Base-by-base conservation (phyloP, 805 yeast species). In the Pichia insulana region DNA sequence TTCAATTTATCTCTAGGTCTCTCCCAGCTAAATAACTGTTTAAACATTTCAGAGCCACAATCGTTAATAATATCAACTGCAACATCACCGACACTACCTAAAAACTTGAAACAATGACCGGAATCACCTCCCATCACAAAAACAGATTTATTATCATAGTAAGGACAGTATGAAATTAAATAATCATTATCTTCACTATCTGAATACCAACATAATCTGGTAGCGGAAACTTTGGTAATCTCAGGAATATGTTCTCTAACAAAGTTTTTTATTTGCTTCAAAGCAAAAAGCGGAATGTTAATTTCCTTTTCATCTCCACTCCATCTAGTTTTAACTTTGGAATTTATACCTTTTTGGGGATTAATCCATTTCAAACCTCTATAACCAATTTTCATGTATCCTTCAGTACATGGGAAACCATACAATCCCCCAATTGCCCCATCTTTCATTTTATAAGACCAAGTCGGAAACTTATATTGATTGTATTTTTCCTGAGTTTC, bases 91-190 rank as follows among this genome's bases (percentile, higher is more conserved):
- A 65, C 48, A 22, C 55, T 55, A 2, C 67, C 68, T 26, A 64
- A 49, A 52, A 64, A 58, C 55, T 61, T 63, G 42, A 62, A 66
- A 4, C 59, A 65, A 49, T 65, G 70, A 0, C 68, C 68, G 15
- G 66, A 59, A 43, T 65, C 70, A 34, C 70, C 70, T 26, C 64
- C 57, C 19, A 62, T 62, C 2, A 62, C 63, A 35, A 55, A 56
- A 8, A 63, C 49, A 15, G 60, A 57, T n/a, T 51, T 36, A 9
- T 57, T 53, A 9, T 43, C 46, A 30, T 50, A 54, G 20, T 56
- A 39, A 0, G 70, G 70, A 34, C 56, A 55, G 38, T 53, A 57
- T 25, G 62, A 64, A 32, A 66, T 59, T 18, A 66, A 42, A 39
- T 59, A 63, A 37, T 65, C 63, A 30, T 61, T 58, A 39, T 61